Base-by-base conservation (phyloP, 352 stramenopile species). In the Globisporangium parvum region DNA sequence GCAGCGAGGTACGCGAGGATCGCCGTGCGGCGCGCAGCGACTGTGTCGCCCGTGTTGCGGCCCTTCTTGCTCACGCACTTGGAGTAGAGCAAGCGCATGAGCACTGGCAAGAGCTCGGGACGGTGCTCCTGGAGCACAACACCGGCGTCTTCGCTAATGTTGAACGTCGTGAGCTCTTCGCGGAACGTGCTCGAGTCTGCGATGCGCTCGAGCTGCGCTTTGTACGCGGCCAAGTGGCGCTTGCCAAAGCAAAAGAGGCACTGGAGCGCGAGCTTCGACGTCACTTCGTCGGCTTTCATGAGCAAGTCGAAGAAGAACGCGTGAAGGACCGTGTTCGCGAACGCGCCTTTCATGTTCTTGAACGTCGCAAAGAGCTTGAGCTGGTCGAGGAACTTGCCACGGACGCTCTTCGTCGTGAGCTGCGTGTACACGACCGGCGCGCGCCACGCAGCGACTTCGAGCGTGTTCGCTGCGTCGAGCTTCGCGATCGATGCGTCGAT, bases 121-220 rank as follows among this genome's bases (percentile, higher is more conserved):
- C 89, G 83, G 53, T 98, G 91, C 47, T 95, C 87, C 6, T 69
- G 69, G 21, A 93, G 68, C 26, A 98, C 73, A 9, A 84, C 42
- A 17, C 81, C 75, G 0, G 80, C 71, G n/a, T 76, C 75, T 2
- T 81, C 65, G 24, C 75, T 76, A 57, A 96, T 78, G 53, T 88
- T 88, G 63, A 97, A 96, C 17, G 72, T 93, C 14, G 93, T 89
- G 20, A 98, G 70, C 65, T 96, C 86, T 59, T 98, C 88, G 20
- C 91, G 81, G 66, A 98, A 95, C 41, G 75, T 89, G 6, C 69
- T 53, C 9, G 87, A 77, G 51, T 96, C 80, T 0, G 75, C 77
- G 33, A 98, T 77, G 37, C 84, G 80, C 42, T 91, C 80, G 17
- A 96, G 66, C 61, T 91, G 80, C 9, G 73, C 73, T 67, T 93